Base-by-base conservation (phyloP, 495 filamentous ascomycete genomes). In the Evernia prunastri region DNA sequence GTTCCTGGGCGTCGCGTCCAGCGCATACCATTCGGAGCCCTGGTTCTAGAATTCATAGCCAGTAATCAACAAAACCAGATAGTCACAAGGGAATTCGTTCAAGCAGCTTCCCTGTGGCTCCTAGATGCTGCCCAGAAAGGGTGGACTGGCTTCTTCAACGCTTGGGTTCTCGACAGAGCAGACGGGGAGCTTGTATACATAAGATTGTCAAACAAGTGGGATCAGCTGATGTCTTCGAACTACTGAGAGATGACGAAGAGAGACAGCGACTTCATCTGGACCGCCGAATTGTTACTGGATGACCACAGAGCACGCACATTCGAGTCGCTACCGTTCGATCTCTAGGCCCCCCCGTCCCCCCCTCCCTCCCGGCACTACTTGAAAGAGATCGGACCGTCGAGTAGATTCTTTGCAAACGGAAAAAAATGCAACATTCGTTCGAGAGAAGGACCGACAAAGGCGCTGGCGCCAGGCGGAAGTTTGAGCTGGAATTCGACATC, bases 101-200 rank as follows among this genome's bases (percentile, higher is more conserved):
- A 23, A 31, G 56, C 56, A 29, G 56, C 56, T 11, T 39, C 36
- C 56, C 33, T 59, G 1, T 59, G 56, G 56, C 56, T 59, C 10
- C 1, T 39, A 29, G 35, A 59, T 25, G 36, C 36, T 42, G 56
- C 56, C 5, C 35, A 59, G 33, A 59, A 42, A 7, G 56, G 56
- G 20, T 59, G 56, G 56, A 42, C 39, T 35, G 56, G 56, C 1
- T 20, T 59, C 17, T 59, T 59, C 18, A 42, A 40, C 7, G 56
- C 56, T 25, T 59, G 56, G 56, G 56, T 59, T 2, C 4, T 59
- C 6, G 56, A 59, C 17, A 15, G 3, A 15, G 35, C 12, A 9
- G 35, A 37, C 29, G 56, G 56, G n/a, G 35, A 59, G 1, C 10
- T 59, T 7, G 35, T 59, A 3, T 59, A 15, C 13, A 20, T 59